Evolutionary conservation across 805 yeast genomes (phyloP).

Genomic region (Saccharomycopsis sp.): DNA sequence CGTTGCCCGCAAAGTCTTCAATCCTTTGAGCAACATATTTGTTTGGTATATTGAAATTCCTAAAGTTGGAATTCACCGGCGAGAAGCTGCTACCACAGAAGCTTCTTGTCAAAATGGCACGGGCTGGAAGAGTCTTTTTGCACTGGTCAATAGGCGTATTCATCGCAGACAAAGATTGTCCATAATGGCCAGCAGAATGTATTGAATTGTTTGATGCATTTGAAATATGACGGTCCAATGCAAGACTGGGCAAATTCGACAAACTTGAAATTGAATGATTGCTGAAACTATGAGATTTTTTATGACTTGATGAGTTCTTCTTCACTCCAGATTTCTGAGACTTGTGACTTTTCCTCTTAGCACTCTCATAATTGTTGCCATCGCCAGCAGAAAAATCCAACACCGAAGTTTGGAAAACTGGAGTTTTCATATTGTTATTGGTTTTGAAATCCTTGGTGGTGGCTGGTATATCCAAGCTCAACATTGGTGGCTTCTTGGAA

Average conservation of each 20-base stretch:
- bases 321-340: conserved; percentile 7
- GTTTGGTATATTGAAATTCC: conserved; percentile 4
- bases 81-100: conserved; percentile 12
- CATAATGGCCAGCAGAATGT: too few species aligned
- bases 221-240: conserved; percentile 2
- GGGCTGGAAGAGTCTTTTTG: conserved; percentile 1
- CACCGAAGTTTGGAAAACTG: conserved; percentile 19
- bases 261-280: conserved; percentile 7
- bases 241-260: conserved; percentile 7
- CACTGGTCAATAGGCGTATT: conserved; percentile 2
- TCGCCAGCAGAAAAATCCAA: conserved; percentile 13
- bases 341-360: conserved; percentile 10
- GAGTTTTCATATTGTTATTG: conserved; percentile 13
- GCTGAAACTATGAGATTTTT: conserved; percentile 17
- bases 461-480: conserved; percentile 1
- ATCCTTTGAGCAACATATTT: conserved; percentile 10
- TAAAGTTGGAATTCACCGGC: conserved; percentile 8
- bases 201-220: conserved; percentile 1
- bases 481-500: conserved; percentile 7
- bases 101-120: too few species aligned
- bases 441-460: conserved; percentile 8
- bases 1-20: neutral
- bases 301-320: conserved; percentile 8
- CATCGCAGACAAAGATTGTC: too few species aligned
- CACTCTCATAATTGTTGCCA: too few species aligned